Conservation (phyloP, 495 filamentous ascomycete genomes). For the Tirmania nivea region DNA sequence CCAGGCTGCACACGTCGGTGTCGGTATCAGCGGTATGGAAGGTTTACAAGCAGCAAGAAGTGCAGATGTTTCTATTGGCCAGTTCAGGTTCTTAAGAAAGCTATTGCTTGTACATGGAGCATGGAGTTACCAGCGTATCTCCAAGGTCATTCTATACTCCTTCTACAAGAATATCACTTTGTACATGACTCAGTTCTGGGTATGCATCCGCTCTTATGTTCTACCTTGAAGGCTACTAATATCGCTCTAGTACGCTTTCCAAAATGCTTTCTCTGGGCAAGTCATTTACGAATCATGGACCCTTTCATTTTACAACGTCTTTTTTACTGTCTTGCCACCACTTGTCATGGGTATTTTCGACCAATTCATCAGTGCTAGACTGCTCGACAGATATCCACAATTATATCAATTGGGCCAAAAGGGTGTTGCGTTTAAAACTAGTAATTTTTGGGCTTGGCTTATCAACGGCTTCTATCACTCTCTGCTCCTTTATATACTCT, state of each 20-base stretch:
- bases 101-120: conserved; percentile 87
- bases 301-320: conserved; percentile 95
- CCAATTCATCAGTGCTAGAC: conserved; percentile 86
- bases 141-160: conserved; percentile 89
- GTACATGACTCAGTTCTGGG: conserved; percentile 99
- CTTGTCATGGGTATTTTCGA: conserved; percentile 94
- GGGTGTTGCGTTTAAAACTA: conserved; percentile 67
- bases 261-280: conserved; percentile 93
- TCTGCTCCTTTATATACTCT: conserved; percentile 68
- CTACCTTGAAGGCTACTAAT: conserved; percentile 20
- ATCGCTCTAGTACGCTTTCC: conserved; percentile 58
- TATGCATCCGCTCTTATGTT: conserved; percentile 23
- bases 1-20: conserved; percentile 93
- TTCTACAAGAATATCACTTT: conserved; percentile 99
- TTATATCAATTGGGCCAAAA: conserved; percentile 85
- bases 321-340: conserved; percentile 88
- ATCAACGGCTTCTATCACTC: conserved; percentile 91
- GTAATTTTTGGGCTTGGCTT: conserved; percentile 84
- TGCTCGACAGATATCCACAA: conserved; percentile 95
- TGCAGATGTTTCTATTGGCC: conserved; percentile 87
- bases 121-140: conserved; percentile 94
- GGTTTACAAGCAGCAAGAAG: conserved; percentile 95
- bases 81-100: conserved; percentile 92
- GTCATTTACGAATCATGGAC: conserved; percentile 99
- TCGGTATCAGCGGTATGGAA: conserved; percentile 94